phyloP scores from a whole-genome alignment of 192 early-diverging fungal genomes.

The Fimicolochytrium jonesii region DNA sequence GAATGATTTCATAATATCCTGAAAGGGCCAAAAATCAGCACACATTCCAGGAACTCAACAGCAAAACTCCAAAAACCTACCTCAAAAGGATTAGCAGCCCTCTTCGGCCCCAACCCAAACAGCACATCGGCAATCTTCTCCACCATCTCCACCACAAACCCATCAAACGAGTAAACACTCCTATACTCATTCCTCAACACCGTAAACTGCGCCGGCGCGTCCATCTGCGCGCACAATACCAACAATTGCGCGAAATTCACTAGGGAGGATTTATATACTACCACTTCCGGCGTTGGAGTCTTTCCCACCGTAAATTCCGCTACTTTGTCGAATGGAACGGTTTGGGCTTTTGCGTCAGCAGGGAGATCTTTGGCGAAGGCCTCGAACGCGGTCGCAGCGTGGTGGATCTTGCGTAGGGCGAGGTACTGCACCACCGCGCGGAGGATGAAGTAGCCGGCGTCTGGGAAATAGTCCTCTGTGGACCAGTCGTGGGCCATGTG shows the following conservation, averaged over 20 bases:
- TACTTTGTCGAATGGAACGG: no score
- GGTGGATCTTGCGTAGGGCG: constrained; percentile 40
- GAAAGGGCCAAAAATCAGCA: neutral
- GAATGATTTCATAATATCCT: constrained; percentile 42
- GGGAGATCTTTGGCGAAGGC: constrained; percentile 43
- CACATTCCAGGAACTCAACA: neutral
- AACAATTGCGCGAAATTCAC: constrained; percentile 65
- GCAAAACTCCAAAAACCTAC: constrained; percentile 15
- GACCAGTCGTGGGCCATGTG: constrained; percentile 78
- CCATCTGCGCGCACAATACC: constrained; percentile 62
- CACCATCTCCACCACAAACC: constrained; percentile 26
- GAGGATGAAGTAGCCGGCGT: constrained; percentile 72
- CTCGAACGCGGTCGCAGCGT: constrained; percentile 36
- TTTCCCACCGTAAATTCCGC: no score
- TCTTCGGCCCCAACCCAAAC: constrained; percentile 37
- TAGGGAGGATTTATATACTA: constrained; percentile 34
- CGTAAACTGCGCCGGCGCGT: constrained; percentile 45
- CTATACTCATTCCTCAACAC: constrained; percentile 26
- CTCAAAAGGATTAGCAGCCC: constrained; percentile 32
- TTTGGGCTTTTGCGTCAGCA: no score
- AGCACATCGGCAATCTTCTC: constrained; percentile 31
- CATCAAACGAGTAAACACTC: constrained; percentile 26
- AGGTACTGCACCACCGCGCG: constrained; percentile 72
- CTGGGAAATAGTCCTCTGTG: constrained; percentile 47
- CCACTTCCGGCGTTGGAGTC: no score